phyloP scores from a whole-genome alignment of 1,284 basidiomycete genomes.

The Ganoderma boninense region DNA sequence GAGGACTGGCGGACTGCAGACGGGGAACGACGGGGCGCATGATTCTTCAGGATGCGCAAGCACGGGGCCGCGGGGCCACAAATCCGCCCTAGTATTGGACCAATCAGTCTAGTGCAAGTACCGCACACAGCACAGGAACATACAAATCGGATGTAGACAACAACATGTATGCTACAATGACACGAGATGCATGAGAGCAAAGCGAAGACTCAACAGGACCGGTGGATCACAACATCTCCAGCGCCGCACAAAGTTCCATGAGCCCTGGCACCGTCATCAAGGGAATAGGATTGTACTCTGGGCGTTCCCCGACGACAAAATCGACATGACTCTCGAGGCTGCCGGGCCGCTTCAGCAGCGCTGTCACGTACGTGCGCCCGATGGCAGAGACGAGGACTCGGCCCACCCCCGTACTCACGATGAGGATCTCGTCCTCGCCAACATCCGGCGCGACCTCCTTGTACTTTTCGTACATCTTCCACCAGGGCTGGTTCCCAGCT shows the following conservation, averaged over 20 bases:
- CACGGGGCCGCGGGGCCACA: no score
- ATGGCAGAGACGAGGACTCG: background rate
- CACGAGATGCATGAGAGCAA: no score
- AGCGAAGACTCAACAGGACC: no score
- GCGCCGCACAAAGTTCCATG: background rate
- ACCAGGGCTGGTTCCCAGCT: no score
- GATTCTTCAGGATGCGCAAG: no score
- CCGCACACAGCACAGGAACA: no score
- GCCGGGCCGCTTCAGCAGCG: background rate
- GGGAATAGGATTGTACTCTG: background rate
- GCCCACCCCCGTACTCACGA: background rate
- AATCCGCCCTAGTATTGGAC: no score
- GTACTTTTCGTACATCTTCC: background rate
- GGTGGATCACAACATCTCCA: background rate
- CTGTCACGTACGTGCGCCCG: background rate
- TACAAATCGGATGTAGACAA: no score
- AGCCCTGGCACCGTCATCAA: background rate
- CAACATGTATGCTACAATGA: no score
- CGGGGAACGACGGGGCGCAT: no score
- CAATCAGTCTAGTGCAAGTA: no score
- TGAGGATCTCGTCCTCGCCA: background rate
- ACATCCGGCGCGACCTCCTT: background rate
- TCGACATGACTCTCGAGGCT: background rate
- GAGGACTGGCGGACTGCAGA: no score
- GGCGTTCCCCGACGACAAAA: background rate